Evolutionary conservation across 2,329 filamentous ascomycete genomes (phyloP), one percentile per base, ranked within the genome.

Genomic region (Dactylellina drechsleri): DNA sequence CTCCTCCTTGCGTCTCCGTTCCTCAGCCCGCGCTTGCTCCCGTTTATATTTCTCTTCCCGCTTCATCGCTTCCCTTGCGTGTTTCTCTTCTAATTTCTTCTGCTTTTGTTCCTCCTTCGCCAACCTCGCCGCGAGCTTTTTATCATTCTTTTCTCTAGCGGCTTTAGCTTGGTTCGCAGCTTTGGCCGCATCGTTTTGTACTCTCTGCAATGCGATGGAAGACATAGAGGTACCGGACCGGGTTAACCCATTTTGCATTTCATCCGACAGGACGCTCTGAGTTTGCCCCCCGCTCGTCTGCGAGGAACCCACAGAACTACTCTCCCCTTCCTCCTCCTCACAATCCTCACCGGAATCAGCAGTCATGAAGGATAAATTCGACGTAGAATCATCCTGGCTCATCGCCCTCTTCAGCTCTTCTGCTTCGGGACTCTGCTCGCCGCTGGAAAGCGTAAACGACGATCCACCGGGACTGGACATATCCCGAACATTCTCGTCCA

Each of bases 41-140:
- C 85, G 85, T 76, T 86, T 85, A 78, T 89, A 89, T 77, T 89
- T 90, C 54, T 88, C 88, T 77, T 90, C 87, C 61, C 89, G 87
- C 79, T 90, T 91, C 56, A 83, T 84, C 53, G 88, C 86, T 80
- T 91, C 88, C 79, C 87, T 89, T 79, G 90, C 87, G 31, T 86
- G 85, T 6, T 88, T 84, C 80, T 88, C 90, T 31, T 85, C 84
- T 4, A 88, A 76, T 78, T 89, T 90, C 79, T 89, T 90, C 71
- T 84, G 83, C 2, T 92, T 84, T 77, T 91, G 88, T 78, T 88
- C 90, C 28, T 91, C 88, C 74, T 87, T 81, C 1, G 80, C 57
- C 1, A 79, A 40, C 47, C 62, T 50, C 0, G 16, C 28, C 4
- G 62, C 53, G 2, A 65, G 52, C 54, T 77, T 76, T 49, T 76